Evolutionary conservation across 2,329 filamentous ascomycete species (phyloP), one percentile per base, ranked within the genome.

Genomic region (Pleurostoma richardsiae): DNA sequence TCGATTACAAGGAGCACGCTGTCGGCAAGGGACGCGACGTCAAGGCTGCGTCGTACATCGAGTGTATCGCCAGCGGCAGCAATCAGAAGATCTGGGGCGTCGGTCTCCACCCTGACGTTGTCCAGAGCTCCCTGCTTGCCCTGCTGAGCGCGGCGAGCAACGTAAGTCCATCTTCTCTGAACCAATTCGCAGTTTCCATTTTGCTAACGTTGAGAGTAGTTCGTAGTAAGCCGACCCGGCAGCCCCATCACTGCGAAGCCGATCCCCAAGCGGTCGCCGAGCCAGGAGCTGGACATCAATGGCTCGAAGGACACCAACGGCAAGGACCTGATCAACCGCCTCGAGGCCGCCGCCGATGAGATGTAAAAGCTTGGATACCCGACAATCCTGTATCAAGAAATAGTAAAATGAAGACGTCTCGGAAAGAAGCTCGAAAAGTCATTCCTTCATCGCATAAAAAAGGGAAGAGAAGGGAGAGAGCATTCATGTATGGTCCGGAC

Each of bases 1-100:
- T 85, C 41, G 90, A 96, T 65, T 97, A 97, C 75, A 96, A 95
- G 74, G 94, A 97, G 68, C 92, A 97, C 69, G 86, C 91, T 29
- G 90, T 97, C 56, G 90, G 90, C 54, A 75, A 77, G 44, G 89
- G 88, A 51, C 80, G 83, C 48, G 82, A 90, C 51, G 89, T 92
- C 55, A 95, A 95, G 73, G 92, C 92, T n/a, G 92, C 90, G 2
- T 89, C 91, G 3, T 97, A 95, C 63, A 95, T 97, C 53, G 88
- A 96, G 67, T 96, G 90, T 68, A 90, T 79, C 29, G 77, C 83
- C 26, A 69, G 79, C 4, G 82, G 79, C 41, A 85, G 76, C 52
- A 79, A 78, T 45, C 76, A 88, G 58, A 86, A 81, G 59, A 86
- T 95, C 3, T 96, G 90, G 90, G 90, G 90, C 56, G 86, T 96